Base-by-base conservation (phyloP, 2,329 filamentous ascomycete species). In the Neurospora crassa region DNA sequence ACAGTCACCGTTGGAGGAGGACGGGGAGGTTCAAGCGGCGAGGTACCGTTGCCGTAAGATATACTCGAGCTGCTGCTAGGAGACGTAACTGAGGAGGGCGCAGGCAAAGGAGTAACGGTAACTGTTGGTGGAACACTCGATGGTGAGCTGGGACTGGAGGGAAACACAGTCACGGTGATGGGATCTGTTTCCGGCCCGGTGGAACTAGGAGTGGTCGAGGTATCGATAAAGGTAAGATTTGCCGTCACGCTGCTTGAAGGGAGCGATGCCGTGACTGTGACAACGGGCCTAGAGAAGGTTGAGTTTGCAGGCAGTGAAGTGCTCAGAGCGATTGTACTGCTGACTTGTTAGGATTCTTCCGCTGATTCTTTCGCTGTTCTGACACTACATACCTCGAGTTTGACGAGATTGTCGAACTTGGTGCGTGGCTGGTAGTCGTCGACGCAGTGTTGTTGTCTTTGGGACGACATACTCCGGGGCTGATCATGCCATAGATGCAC, bases 401-500 rank as follows among this genome's bases (percentile, higher is more conserved):
- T 40, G 67, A 43, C 29, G 67, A 70, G 24, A 24, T 5, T 5
- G 70, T 70, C n/a, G 70, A 72, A 69, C 73, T 74, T 10, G 53
- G 53, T 16, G 67, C 70, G 20, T 71, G 70, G n/a, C 71, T 71
- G 2, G 72, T 73, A 24, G 73, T 73, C 67, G 70, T 71, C 8
- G 73, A 73, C 10, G 71, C 29, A 29, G 29, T 74, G 29, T 37
- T 74, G 5, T 72, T 73, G 10, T 47, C 69, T 3, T 67, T 69
- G 47, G 71, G 68, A 41, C 53, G 73, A 70, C 73, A 76, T 11
- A 75, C 74, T 63, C 79, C 78, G 3, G 78, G 78, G 4, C 71
- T 72, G 29, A 78, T 72, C 67, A 72, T 73, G 10, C 79, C 80
- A 68, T 74, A 77, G 40, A 79, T 67, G 63, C 81, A 82, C 73